A percentile compares a stretch with the other conserved stretches of the same genome.
phyloP scores from a whole-genome alignment of 768 basidiomycete genomes.

The Tricholoma sp. region DNA sequence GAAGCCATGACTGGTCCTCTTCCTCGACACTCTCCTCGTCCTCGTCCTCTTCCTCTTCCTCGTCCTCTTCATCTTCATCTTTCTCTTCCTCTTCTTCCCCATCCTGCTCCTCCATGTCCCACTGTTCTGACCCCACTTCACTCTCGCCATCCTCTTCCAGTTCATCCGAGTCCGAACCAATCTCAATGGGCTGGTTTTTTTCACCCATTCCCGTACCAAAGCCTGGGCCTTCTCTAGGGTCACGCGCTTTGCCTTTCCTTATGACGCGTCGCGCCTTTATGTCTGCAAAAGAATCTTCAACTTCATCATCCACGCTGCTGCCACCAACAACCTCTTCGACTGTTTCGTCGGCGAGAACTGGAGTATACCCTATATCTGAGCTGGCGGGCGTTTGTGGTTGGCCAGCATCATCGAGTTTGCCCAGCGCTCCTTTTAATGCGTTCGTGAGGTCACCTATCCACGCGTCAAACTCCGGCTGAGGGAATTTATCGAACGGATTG shows the following conservation, averaged over 20 bases:
- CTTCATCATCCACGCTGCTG: slow-evolving; percentile 22
- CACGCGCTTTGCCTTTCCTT: slow-evolving; percentile 56
- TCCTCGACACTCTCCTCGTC: slow-evolving; percentile 17
- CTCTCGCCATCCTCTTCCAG: slow-evolving; percentile 25
- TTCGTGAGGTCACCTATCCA: slow-evolving; percentile 65
- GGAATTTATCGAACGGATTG: slow-evolving; percentile 74
- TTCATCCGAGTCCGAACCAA: slow-evolving; percentile 30
- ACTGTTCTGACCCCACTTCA: slow-evolving; percentile 10
- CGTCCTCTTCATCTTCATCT: slow-evolving; percentile 15
- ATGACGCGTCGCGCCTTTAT: slow-evolving; percentile 39
- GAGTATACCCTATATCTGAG: slow-evolving; percentile 2
- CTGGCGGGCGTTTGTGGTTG: slow-evolving; percentile 10
- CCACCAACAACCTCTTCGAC: slow-evolving; percentile 12
- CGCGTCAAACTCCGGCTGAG: slow-evolving; percentile 61
- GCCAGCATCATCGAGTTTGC: slow-evolving; percentile 34
- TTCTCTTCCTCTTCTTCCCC: slow-evolving; percentile 20
- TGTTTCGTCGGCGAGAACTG: slow-evolving; percentile 12
- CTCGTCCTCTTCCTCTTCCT: slow-evolving; percentile 18
- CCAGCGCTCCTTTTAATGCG: slow-evolving; percentile 53
- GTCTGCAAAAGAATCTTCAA: slow-evolving; percentile 55
- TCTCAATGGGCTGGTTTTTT: slow-evolving; percentile 42
- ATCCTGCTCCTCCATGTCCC: slow-evolving; percentile 12
- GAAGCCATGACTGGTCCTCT: slow-evolving; percentile 13
- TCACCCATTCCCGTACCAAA: slow-evolving; percentile 32
- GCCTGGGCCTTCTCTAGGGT: slow-evolving; percentile 57